Conservation (phyloP, 2,329 filamentous ascomycete species). For the Trichothecium roseum region DNA sequence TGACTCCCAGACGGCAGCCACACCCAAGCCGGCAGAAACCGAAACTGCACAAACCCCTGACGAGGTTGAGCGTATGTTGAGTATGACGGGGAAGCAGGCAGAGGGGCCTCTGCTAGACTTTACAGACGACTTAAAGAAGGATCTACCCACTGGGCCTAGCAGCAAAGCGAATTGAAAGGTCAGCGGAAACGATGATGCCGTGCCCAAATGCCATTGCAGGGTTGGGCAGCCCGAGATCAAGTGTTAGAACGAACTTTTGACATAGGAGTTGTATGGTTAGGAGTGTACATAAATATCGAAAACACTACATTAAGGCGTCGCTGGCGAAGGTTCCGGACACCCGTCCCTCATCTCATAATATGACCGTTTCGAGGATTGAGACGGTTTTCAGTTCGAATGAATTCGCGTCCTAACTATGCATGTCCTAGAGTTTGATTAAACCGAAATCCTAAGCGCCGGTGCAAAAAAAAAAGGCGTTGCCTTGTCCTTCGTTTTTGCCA, state of each 20-base stretch:
- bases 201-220: too few species aligned
- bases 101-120: slow-evolving; percentile 47
- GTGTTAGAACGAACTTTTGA: too few species aligned
- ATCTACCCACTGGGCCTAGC: slow-evolving; percentile 29
- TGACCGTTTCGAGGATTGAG: too few species aligned
- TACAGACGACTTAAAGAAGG: slow-evolving; percentile 39
- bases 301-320: slow-evolving; percentile 1
- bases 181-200: too few species aligned
- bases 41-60: slow-evolving; percentile 9
- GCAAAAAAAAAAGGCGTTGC: background rate
- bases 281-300: background rate
- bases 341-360: too few species aligned
- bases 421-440: background rate
- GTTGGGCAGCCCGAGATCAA: too few species aligned
- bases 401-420: too few species aligned
- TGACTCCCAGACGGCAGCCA: too few species aligned
- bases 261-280: too few species aligned
- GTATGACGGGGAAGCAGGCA: slow-evolving; percentile 34
- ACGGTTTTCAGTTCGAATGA: too few species aligned
- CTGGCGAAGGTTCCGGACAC: too few species aligned
- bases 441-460: background rate
- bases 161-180: too few species aligned
- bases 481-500: background rate
- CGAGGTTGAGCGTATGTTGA: slow-evolving; percentile 33
- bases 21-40: background rate